A percentile compares a stretch with the other conserved stretches of the same genome.
Conservation (phyloP, 2,329 filamentous ascomycete genomes). For the Colletotrichum chrysophilum region DNA sequence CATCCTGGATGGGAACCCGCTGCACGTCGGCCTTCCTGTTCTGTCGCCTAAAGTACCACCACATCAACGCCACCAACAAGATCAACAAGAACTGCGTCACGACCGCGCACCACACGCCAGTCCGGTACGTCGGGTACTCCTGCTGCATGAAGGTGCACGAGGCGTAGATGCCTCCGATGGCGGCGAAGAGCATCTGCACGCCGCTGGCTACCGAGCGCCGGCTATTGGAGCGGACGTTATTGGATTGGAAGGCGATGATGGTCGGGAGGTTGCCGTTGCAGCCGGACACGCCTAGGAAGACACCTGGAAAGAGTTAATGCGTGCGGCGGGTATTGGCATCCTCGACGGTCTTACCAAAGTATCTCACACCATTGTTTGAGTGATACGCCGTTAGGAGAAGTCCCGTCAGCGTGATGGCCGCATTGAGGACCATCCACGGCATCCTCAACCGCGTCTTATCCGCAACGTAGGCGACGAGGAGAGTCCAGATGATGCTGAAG, state of each 20-base stretch:
- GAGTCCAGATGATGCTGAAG: neutral
- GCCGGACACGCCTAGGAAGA: constrained; percentile 23
- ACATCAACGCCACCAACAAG: constrained; percentile 10
- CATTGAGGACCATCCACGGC: constrained; percentile 29
- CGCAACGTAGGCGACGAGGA: neutral
- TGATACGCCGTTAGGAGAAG: neutral
- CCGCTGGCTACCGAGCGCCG: constrained; percentile 31
- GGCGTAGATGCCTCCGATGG: constrained; percentile 34
- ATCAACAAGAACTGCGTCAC: constrained; percentile 25
- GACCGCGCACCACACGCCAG: constrained; percentile 30
- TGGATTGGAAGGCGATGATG: constrained; percentile 27
- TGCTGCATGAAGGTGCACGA: constrained; percentile 34
- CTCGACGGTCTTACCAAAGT: constrained; percentile 23
- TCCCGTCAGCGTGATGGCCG: constrained; percentile 17
- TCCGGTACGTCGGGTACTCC: constrained; percentile 31
- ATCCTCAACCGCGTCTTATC: constrained; percentile 22
- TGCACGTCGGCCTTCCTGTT: constrained; percentile 16
- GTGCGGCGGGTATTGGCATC: accelerated
- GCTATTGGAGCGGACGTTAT: constrained; percentile 36
- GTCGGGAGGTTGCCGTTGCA: constrained; percentile 21
- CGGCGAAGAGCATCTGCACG: constrained; percentile 34
- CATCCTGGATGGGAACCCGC: constrained; percentile 21
- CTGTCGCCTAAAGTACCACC: constrained; percentile 16
- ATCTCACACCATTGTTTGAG: constrained; percentile 30
- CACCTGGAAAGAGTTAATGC: neutral